Conservation (phyloP, 73 alveolate genomes). For the Tetrahymena thermophila region DNA sequence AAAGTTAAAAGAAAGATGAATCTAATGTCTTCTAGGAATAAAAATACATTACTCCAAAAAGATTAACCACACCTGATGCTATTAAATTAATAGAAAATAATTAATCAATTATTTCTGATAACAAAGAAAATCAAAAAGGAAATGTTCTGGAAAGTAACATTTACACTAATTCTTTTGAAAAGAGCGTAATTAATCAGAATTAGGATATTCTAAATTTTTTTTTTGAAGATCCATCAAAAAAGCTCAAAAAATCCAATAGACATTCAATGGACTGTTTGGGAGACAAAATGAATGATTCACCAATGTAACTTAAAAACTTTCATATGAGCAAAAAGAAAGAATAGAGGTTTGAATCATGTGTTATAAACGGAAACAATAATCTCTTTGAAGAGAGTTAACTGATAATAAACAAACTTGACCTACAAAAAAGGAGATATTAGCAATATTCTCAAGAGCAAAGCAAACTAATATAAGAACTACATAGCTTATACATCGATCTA, state of each 20-base stretch:
- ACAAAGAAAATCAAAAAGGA: neutral
- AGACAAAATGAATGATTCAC: neutral
- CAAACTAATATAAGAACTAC: neutral
- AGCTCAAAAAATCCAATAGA: neutral
- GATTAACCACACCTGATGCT: neutral
- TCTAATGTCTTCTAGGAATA: neutral
- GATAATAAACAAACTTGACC: neutral
- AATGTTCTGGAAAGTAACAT: neutral
- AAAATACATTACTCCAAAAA: neutral
- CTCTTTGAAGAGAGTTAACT: neutral
- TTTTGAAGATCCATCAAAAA: neutral
- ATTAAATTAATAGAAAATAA: neutral
- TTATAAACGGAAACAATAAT: neutral
- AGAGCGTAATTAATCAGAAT: neutral
- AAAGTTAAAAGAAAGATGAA: neutral
- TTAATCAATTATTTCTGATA: neutral
- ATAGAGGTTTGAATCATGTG: neutral
- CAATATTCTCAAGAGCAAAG: neutral
- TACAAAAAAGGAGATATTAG: neutral
- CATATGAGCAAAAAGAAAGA: neutral
- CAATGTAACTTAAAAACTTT: neutral
- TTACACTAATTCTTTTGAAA: neutral
- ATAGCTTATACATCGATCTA: neutral
- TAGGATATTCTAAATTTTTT: neutral
- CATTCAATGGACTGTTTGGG: neutral